phyloP scores from a whole-genome alignment of 2,329 filamentous ascomycete species.

The Rutstroemia sp. region DNA sequence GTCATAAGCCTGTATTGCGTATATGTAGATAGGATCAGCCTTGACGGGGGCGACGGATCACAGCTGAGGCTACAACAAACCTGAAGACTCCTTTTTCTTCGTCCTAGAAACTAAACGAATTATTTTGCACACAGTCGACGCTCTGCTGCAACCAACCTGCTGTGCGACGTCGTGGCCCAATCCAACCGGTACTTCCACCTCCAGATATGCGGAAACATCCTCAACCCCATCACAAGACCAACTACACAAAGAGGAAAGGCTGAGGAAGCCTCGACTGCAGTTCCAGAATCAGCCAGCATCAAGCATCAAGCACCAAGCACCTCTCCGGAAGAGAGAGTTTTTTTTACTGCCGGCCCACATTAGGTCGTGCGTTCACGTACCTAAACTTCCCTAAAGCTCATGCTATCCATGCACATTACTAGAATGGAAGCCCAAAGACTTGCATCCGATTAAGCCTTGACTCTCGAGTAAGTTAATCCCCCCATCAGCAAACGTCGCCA shows the following conservation, averaged over 20 bases:
- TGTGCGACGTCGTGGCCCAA: conserved; percentile 3
- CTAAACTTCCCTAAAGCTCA: neutral
- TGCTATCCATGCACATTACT: neutral
- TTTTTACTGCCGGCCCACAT: conserved; percentile 5
- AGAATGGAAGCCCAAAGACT: conserved; percentile 4
- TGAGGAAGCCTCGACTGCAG: neutral
- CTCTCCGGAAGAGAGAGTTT: neutral
- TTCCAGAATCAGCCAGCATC: neutral
- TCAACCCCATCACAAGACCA: conserved; percentile 6
- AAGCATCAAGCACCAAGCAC: no score
- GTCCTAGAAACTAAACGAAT: neutral
- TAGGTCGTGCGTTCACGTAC: neutral
- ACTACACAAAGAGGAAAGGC: conserved; percentile 6
- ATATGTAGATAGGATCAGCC: conserved; percentile 9
- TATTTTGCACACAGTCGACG: no score
- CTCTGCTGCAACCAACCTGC: neutral
- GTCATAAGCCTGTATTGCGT: neutral
- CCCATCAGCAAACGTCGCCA: conserved; percentile 7
- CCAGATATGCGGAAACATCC: conserved; percentile 4
- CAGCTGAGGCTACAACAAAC: conserved; percentile 1
- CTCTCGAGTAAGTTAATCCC: neutral
- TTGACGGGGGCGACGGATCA: neutral
- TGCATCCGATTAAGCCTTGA: neutral
- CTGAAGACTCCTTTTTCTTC: neutral
- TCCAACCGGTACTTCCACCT: neutral